A percentile compares a stretch with the other conserved stretches of the same genome.
phyloP scores from a whole-genome alignment of 345 rosid genomes.

The Gossypium longicalyx region DNA sequence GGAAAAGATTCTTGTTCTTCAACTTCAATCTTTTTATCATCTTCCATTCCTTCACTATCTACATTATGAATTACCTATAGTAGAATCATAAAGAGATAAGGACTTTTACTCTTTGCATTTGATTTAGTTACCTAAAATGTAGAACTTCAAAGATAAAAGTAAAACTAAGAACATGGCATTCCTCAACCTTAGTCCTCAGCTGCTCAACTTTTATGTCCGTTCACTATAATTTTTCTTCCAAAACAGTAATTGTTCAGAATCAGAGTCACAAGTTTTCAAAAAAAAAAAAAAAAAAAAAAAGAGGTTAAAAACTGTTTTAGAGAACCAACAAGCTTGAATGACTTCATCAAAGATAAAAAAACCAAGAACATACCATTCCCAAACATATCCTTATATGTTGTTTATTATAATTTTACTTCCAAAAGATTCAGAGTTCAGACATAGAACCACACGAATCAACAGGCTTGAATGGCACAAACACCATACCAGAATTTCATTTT shows the following conservation, averaged over 20 bases:
- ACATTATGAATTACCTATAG: constrained; percentile 33
- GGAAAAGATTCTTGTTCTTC: constrained; percentile 31
- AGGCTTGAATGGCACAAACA: background rate
- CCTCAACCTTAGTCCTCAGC: background rate
- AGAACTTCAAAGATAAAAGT: background rate
- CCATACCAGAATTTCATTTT: background rate
- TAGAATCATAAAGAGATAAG: constrained; percentile 1
- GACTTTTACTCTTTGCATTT: background rate
- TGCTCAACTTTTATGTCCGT: background rate
- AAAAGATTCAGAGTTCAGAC: background rate
- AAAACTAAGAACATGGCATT: background rate
- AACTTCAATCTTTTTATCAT: constrained; percentile 32
- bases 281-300: background rate
- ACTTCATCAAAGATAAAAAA: background rate
- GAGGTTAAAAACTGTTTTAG: background rate
- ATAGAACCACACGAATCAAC: background rate
- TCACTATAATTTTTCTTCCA: background rate
- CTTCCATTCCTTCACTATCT: constrained; percentile 41
- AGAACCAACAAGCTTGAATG: constrained; percentile 5
- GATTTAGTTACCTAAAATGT: background rate
- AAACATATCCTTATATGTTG: background rate
- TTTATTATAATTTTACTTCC: background rate
- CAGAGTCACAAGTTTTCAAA: background rate
- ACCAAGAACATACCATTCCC: background rate
- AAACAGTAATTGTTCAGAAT: background rate